These are phyloP conservation scores for Hypomyces rosellus DNA, from an alignment of 2,329 filamentous ascomycete species.

Conservation along the genomic window DNA sequence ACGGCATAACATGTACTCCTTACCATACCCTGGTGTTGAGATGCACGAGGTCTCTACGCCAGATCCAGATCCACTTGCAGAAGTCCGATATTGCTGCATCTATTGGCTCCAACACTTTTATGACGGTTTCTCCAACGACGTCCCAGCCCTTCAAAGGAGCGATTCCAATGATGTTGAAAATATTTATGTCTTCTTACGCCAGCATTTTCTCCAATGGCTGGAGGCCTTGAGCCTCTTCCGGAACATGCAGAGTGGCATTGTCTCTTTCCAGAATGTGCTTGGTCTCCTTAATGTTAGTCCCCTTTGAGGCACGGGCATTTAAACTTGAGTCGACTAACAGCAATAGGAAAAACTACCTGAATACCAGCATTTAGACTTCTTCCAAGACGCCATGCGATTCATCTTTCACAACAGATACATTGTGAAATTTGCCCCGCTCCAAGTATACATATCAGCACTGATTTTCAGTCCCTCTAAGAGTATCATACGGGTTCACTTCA, in stretches of 20 bases:
- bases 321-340: neutral
- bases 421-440: constrained; percentile 6
- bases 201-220: neutral
- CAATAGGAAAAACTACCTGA: neutral
- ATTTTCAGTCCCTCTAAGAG: constrained; percentile 6
- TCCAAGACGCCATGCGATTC: constrained; percentile 6
- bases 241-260: neutral
- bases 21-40: constrained; percentile 16
- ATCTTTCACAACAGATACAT: constrained; percentile 1
- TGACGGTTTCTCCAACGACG: constrained; percentile 6
- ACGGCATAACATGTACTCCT: constrained; percentile 29
- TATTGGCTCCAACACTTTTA: constrained; percentile 17
- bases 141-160: neutral
- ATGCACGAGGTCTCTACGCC: constrained; percentile 10
- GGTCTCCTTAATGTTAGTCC: too few species aligned
- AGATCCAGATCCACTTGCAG: constrained; percentile 14
- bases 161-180: neutral
- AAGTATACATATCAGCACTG: constrained; percentile 7
- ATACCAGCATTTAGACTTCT: neutral
- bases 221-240: neutral
- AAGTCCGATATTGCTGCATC: constrained; percentile 13
- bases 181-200: neutral
- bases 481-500: constrained; percentile 3
- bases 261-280: neutral
- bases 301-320: neutral